Percentiles rank a stretch among this genome's conserved stretches.
Conservation (phyloP, 2,329 filamentous ascomycete species). For the Mollisiaceae sp. region DNA sequence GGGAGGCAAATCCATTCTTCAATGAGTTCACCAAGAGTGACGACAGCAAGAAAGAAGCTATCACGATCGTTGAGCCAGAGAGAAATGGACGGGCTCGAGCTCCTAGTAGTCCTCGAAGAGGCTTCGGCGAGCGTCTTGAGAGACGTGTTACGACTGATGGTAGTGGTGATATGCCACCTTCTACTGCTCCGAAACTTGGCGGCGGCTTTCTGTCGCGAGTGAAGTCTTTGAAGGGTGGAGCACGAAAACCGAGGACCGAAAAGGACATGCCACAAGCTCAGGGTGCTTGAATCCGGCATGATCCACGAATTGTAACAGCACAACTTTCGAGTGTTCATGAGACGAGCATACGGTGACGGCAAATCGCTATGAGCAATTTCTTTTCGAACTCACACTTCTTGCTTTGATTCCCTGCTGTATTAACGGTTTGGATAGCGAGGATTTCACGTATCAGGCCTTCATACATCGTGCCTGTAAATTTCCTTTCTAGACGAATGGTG, state of each 20-base stretch:
- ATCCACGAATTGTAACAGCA: not conserved
- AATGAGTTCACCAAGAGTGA: slow-evolving; percentile 72
- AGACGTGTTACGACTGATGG: slow-evolving; percentile 68
- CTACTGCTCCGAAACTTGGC: slow-evolving; percentile 42
- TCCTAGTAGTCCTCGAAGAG: slow-evolving; percentile 64
- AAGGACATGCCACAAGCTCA: slow-evolving; percentile 12
- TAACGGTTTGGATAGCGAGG: slow-evolving; percentile 4
- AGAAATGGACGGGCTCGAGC: slow-evolving; percentile 48
- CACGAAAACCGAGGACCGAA: slow-evolving; percentile 52
- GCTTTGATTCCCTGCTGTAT: slow-evolving; percentile 8
- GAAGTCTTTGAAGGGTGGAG: slow-evolving; percentile 79
- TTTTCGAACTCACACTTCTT: not conserved
- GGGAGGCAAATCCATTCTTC: slow-evolving; percentile 78
- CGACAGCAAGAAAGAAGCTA: slow-evolving; percentile 63
- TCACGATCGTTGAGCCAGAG: slow-evolving; percentile 52
- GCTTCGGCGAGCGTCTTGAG: slow-evolving; percentile 55
- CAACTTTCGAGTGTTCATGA: slow-evolving; percentile 7
- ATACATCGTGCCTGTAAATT: not conserved
- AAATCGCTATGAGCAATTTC: not conserved
- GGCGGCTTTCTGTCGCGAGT: slow-evolving; percentile 78
- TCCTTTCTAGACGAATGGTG: not conserved
- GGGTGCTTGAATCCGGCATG: slow-evolving; percentile 20
- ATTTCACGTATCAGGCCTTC: not conserved
- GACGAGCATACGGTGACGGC: slow-evolving; percentile 10
- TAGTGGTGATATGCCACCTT: slow-evolving; percentile 32